phyloP scores from a whole-genome alignment of 345 rosid species.

The Corymbia maculata region DNA sequence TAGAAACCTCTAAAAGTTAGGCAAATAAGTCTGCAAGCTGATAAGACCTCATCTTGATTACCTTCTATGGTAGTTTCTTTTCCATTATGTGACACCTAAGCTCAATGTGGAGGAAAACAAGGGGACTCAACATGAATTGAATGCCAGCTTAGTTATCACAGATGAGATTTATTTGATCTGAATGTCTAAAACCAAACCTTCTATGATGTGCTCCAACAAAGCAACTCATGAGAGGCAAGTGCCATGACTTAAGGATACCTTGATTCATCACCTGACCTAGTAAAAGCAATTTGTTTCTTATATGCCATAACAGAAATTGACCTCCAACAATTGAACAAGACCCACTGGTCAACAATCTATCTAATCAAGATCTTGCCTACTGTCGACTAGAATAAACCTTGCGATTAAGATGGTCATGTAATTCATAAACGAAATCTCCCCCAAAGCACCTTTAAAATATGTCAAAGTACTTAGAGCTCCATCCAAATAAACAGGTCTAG shows the following conservation, averaged over 20 bases:
- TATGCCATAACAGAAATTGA: not conserved
- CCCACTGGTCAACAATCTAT: not conserved
- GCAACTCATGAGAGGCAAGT: not conserved
- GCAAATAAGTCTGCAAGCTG: not conserved
- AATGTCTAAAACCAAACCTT: not conserved
- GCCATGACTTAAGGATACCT: not conserved
- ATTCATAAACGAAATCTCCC: not conserved
- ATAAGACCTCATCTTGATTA: not conserved
- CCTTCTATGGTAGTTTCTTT: not conserved
- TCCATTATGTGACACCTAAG: not conserved
- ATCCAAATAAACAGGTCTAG: not conserved
- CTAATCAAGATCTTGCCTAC: not conserved
- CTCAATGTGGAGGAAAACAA: not conserved
- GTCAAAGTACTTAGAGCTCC: not conserved
- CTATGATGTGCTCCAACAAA: not conserved
- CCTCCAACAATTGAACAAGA: not conserved
- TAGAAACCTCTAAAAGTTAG: not conserved
- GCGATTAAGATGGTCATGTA: not conserved
- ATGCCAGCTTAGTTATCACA: not conserved
- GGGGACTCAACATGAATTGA: not conserved
- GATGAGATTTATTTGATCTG: not conserved
- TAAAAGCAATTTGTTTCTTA: not conserved
- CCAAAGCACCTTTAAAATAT: not conserved
- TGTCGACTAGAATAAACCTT: not conserved
- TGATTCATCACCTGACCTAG: not conserved